Conservation (phyloP, 768 basidiomycete genomes). For the Fibroporia radiculosa region DNA sequence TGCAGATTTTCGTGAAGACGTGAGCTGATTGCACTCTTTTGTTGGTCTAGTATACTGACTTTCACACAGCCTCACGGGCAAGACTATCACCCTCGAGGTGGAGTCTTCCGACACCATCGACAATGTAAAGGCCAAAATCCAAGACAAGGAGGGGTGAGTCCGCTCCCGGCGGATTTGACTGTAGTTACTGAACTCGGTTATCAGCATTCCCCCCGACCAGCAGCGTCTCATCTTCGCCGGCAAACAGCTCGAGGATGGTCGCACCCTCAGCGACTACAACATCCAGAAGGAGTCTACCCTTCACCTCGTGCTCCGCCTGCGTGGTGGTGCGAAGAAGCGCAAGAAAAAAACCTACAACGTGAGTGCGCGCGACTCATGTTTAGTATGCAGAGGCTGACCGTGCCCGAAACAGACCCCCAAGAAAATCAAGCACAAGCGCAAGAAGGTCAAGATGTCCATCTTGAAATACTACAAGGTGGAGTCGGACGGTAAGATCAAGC, state of each 20-base stretch:
- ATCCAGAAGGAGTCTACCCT: conserved; percentile 99
- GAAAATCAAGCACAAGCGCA: conserved; percentile 99
- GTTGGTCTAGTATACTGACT: conserved; percentile 8
- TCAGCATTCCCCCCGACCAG: conserved; percentile 85
- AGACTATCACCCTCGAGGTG: conserved; percentile 97
- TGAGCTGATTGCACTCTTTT: conserved; percentile 30
- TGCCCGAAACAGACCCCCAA: conserved; percentile 94
- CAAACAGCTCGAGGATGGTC: conserved; percentile 98
- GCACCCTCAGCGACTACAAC: conserved; percentile 92
- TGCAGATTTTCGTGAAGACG: conserved; percentile 99
- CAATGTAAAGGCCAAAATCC: conserved; percentile 97
- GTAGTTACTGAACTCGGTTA: conserved; percentile 5
- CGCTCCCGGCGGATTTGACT: background rate
- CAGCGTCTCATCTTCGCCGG: conserved; percentile 99
- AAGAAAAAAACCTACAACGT: conserved; percentile 99
- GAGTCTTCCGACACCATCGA: conserved; percentile 97
- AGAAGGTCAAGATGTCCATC: conserved; percentile 99
- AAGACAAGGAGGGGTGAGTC: conserved; percentile 90
- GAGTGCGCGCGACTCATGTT: no score
- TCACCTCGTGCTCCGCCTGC: conserved; percentile 93
- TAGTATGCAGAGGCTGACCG: no score
- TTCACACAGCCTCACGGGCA: conserved; percentile 86
- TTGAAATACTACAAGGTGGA: conserved; percentile 99
- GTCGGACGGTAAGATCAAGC: conserved; percentile 99
- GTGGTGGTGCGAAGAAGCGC: conserved; percentile 99